These are phyloP conservation scores for Blastocystis sp. DNA, from an alignment of 352 stramenopile species.

Conservation along the genomic window DNA sequence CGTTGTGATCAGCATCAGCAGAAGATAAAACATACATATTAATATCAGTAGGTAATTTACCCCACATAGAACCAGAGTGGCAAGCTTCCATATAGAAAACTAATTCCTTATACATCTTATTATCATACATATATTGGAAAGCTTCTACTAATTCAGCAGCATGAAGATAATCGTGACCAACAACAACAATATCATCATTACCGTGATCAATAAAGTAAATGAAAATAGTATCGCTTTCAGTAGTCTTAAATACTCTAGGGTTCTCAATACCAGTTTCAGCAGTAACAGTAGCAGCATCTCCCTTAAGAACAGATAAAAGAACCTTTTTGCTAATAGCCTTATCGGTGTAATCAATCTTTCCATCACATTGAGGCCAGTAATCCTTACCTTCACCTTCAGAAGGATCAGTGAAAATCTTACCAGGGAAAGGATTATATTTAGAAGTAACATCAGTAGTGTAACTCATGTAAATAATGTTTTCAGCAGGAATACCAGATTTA, in stretches of 20 bases:
- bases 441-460: background rate
- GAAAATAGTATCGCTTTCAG: constrained; percentile 12
- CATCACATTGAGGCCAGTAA: constrained; percentile 1
- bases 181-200: background rate
- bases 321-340: constrained; percentile 5
- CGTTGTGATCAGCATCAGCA: background rate
- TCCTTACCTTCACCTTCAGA: background rate
- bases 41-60: background rate
- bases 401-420: constrained; percentile 20
- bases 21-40: constrained; percentile 27
- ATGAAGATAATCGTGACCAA: background rate
- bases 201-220: constrained; percentile 32
- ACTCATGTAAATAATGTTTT: constrained; percentile 26
- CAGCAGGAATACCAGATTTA: too few relatives aligned
- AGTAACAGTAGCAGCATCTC: background rate
- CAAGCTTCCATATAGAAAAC: constrained; percentile 27
- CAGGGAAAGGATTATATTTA: constrained; percentile 5
- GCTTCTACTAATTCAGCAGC: background rate
- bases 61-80: constrained; percentile 22
- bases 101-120: constrained; percentile 9
- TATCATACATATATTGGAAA: background rate
- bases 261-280: constrained; percentile 11
- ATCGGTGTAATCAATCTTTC: constrained; percentile 11
- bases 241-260: constrained; percentile 9
- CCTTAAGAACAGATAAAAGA: constrained; percentile 7